Conservation (phyloP, 768 basidiomycete genomes). For the Termitomyces sp. region DNA sequence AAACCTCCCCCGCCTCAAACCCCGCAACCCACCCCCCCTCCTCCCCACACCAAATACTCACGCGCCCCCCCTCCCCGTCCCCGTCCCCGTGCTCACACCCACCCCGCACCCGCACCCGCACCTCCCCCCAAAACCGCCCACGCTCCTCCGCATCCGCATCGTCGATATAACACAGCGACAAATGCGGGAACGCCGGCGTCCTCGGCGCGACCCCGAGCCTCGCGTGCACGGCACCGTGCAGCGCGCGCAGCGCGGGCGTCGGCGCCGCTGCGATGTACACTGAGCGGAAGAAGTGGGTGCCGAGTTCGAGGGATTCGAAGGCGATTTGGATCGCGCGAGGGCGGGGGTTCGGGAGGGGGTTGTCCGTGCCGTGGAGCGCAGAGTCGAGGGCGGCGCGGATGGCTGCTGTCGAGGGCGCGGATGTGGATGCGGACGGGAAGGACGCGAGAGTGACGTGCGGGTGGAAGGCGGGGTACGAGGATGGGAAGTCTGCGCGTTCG, state of each 20-base stretch:
- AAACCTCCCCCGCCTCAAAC: conserved; percentile 46
- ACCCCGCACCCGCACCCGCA: conserved; percentile 32
- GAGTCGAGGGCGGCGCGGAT: conserved; percentile 31
- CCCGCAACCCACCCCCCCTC: conserved; percentile 31
- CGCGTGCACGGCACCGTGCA: conserved; percentile 45
- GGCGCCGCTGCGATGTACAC: conserved; percentile 52
- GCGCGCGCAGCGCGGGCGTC: conserved; percentile 34
- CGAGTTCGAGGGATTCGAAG: conserved; percentile 52
- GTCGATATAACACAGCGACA: conserved; percentile 70
- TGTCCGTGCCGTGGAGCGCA: conserved; percentile 10
- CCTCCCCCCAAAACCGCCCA: conserved; percentile 35
- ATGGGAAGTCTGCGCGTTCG: conserved; percentile 16
- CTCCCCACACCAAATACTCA: conserved; percentile 29
- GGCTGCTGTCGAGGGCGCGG: conserved; percentile 16
- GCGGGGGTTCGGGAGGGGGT: too few relatives aligned
- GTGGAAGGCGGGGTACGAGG: conserved; percentile 54
- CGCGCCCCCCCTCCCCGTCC: background rate
- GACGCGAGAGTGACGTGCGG: conserved; percentile 70
- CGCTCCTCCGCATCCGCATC: conserved; percentile 72
- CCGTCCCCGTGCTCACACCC: conserved; percentile 6
- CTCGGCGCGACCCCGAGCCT: conserved; percentile 30
- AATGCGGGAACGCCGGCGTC: conserved; percentile 62
- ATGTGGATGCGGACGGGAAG: conserved; percentile 22
- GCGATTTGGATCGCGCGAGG: conserved; percentile 15
- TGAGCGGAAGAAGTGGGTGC: conserved; percentile 65